Base-by-base conservation (phyloP, 1,284 basidiomycete species). In the Pyrrhoderma lamaoense region DNA sequence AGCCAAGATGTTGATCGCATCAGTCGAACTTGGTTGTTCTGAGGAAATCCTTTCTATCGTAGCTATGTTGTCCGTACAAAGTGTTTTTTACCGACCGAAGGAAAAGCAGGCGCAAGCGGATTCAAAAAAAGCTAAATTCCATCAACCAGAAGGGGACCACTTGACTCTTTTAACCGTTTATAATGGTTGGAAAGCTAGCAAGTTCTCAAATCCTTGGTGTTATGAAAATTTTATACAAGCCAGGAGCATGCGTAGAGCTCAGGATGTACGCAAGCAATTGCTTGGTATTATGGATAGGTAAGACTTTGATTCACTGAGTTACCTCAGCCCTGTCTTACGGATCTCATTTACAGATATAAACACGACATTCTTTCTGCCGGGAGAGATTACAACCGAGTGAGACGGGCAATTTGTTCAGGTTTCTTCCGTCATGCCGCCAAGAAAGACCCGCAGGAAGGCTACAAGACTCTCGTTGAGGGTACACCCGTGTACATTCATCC, bases 71-170 rank as follows among this genome's bases (percentile, higher is more conserved):
- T 93, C 92, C 2, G 94, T 96, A 19, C 93, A 95, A 60, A 93
- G 85, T 56, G 91, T 99, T 27, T 99, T 98, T 67, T 98, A 98
- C 68, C 82, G 95, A 36, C 95, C 95, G 3, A 97, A 98, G 69
- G 95, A 99, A 69, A 98, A 98, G 69, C 95, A 99, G 67, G 91
- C 90, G 9, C 95, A 98, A 70, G 96, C 96, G 0, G 95, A 99
- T 67, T 93, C 93, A 21, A 98, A 98, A 74, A 98, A 98, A 68
- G 95, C 95, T 27, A 97, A 98, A 67, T 95, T 95, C 70, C 93
- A 95, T 67, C 90, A 98, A 65, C 92, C 95, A 0, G 96, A 99
- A 70, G 96, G 95, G 7, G 95, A 99, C 62, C 89, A 99, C 64
- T 72, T 99, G 43, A 99, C 95, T 4, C 70, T 99, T 25, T 70